phyloP scores from a whole-genome alignment of 2,329 filamentous ascomycete genomes.

The Hypomyces perniciosus region DNA sequence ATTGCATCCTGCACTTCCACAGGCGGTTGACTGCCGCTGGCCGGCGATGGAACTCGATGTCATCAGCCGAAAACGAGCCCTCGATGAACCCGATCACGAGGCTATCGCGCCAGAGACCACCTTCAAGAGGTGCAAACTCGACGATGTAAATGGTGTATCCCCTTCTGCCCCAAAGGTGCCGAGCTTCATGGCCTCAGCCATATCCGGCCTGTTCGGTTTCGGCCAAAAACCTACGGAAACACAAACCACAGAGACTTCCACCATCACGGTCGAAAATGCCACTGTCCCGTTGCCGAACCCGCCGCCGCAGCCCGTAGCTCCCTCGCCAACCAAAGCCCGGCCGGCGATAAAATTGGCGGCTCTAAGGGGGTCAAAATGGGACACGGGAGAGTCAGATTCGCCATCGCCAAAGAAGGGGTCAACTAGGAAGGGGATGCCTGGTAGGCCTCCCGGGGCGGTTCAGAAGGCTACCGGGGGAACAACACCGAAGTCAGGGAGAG shows the following conservation, averaged over 20 bases:
- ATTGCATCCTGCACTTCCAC: background rate
- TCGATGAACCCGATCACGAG: slow-evolving; percentile 16
- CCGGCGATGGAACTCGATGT: slow-evolving; percentile 22
- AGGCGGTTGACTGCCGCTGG: slow-evolving; percentile 1
- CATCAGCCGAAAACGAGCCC: slow-evolving; percentile 20
- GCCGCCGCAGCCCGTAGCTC: slow-evolving; percentile 12
- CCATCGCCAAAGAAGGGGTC: slow-evolving; percentile 8
- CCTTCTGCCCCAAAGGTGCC: slow-evolving; percentile 26
- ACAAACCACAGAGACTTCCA: background rate
- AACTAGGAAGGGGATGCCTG: too few relatives aligned
- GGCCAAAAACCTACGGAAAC: slow-evolving; percentile 5
- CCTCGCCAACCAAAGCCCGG: slow-evolving; percentile 18
- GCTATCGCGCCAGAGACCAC: slow-evolving; percentile 19
- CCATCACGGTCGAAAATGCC: slow-evolving; percentile 3
- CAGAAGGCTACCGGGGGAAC: slow-evolving; percentile 18
- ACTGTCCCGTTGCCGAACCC: slow-evolving; percentile 11
- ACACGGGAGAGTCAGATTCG: slow-evolving; percentile 22
- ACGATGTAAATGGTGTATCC: slow-evolving; percentile 20
- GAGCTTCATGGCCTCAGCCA: slow-evolving; percentile 26
- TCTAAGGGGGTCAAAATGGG: slow-evolving; percentile 34
- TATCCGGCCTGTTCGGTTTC: slow-evolving; percentile 23
- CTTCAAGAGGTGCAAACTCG: slow-evolving; percentile 28
- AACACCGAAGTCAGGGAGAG: background rate
- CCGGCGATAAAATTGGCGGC: slow-evolving; percentile 33
- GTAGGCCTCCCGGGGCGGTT: too few relatives aligned